Base-by-base conservation (phyloP, 345 rosid species). In the Kandelia obovata region DNA sequence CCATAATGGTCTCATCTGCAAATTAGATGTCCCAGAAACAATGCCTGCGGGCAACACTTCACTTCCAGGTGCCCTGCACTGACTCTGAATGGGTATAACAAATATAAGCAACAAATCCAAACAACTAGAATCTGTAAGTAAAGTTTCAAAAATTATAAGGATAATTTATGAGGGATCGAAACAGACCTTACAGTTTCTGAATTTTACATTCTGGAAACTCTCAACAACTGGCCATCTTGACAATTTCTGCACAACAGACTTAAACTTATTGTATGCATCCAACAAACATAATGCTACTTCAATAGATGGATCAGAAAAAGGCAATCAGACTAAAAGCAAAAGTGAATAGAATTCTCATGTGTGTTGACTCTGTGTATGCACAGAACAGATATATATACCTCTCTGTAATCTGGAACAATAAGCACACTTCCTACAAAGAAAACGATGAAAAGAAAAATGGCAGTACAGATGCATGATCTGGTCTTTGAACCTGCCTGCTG, bases 1-100 rank as follows among this genome's bases (percentile, higher is more conserved):
- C 94, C 94, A 86, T 65, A 86, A 52, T 5, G 89, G 88, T 56
- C 87, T 76, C 88, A 86, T 85, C 64, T 83, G 80, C 80, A 88
- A 73, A 77, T 88, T 80, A 46, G 89, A 75, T 16, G 79, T 79
- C 32, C 76, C 67, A 27, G 72, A 27, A 27, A 86, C 68, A 59
- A 88, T 86, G 49, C 88, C 89, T 51, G 70, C 76, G 2, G 94
- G 93, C 39, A 88, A 77, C 35, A 74, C 32, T 71, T 86, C 88
- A 68, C 77, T 84, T 77, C 91, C 91, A 71, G 65, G 75, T 64
- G 81, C 86, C 67, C 78, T 79, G 73, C 88, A 82, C 30, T 27
- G 74, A 72, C 63, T 75, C 90, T 88, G 61, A 66, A 66, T 59
- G 60, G 43, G 53, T 61, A 13, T 75, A 53, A 77, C 52, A 71